Evolutionary conservation across 2,329 filamentous ascomycete genomes (phyloP).

Genomic region (Trichophyton mentagrophytes): DNA sequence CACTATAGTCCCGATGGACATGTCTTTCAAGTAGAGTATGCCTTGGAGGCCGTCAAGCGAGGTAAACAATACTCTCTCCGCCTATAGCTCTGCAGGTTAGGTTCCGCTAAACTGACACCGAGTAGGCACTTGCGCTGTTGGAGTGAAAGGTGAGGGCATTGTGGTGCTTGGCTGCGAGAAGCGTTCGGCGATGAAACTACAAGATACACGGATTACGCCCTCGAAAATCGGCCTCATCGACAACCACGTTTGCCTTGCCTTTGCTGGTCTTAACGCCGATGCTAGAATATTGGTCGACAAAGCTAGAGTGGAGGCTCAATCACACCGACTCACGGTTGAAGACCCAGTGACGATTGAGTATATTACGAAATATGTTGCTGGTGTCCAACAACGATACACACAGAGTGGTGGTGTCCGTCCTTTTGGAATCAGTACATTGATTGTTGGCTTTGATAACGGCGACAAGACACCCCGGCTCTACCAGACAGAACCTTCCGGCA

Average conservation of each 20-base stretch:
- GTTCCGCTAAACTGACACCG: slow-evolving; percentile 7
- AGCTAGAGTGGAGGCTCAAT: slow-evolving; percentile 91
- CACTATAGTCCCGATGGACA: slow-evolving; percentile 79
- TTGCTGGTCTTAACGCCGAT: slow-evolving; percentile 94
- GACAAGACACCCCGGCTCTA: slow-evolving; percentile 82
- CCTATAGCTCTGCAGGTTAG: not conserved
- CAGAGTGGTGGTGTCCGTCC: slow-evolving; percentile 96
- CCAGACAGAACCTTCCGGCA: slow-evolving; percentile 97
- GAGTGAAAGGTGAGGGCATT: slow-evolving; percentile 87
- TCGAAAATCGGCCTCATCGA: slow-evolving; percentile 97
- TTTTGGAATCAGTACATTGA: slow-evolving; percentile 96
- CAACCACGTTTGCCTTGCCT: slow-evolving; percentile 90
- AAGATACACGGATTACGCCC: slow-evolving; percentile 96
- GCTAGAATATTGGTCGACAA: slow-evolving; percentile 97
- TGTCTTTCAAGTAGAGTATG: slow-evolving; percentile 99
- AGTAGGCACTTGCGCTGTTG: slow-evolving; percentile 88
- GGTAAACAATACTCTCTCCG: slow-evolving; percentile 41
- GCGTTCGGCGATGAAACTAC: slow-evolving; percentile 96
- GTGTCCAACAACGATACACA: slow-evolving; percentile 97
- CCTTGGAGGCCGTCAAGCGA: slow-evolving; percentile 95
- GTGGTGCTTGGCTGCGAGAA: slow-evolving; percentile 98
- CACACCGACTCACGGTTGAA: slow-evolving; percentile 90
- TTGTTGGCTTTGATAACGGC: slow-evolving; percentile 95
- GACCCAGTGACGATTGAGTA: slow-evolving; percentile 97
- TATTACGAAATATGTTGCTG: slow-evolving; percentile 97